Evolutionary conservation across 2,329 filamentous ascomycete genomes (phyloP).

Genomic region (Lecanosticta acicola): DNA sequence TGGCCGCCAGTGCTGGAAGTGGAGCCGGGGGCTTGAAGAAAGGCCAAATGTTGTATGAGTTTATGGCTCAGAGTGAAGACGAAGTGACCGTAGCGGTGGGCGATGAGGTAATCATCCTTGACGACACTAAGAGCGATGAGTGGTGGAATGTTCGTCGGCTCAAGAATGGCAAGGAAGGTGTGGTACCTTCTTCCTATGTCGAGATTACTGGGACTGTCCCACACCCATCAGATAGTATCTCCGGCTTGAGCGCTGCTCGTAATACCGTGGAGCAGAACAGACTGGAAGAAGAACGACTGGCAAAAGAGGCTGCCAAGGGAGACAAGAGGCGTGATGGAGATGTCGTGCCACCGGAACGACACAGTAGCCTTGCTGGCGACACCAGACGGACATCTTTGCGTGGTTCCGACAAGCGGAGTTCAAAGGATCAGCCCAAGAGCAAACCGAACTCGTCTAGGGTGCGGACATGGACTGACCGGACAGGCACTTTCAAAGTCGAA

Average conservation of each 20-base stretch:
- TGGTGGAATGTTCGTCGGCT: constrained; percentile 95
- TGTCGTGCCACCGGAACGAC: constrained; percentile 70
- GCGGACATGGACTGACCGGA: constrained; percentile 89
- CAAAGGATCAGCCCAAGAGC: constrained; percentile 51
- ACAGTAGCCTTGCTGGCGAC: constrained; percentile 64
- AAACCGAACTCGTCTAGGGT: constrained; percentile 80
- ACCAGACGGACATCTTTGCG: constrained; percentile 19
- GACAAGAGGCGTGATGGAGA: constrained; percentile 50
- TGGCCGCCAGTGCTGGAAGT: constrained; percentile 69
- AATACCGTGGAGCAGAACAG: constrained; percentile 72
- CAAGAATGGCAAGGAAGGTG: constrained; percentile 89
- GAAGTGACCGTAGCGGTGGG: constrained; percentile 87
- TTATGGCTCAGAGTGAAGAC: constrained; percentile 92
- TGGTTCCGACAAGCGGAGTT: constrained; percentile 43
- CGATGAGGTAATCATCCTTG: constrained; percentile 85
- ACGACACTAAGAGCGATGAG: constrained; percentile 88
- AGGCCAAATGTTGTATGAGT: constrained; percentile 86
- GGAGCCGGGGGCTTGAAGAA: constrained; percentile 60
- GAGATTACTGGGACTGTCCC: constrained; percentile 70
- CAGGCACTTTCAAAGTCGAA: constrained; percentile 93
- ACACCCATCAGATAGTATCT: constrained; percentile 43
- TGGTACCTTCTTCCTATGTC: constrained; percentile 94
- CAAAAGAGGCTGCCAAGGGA: constrained; percentile 69
- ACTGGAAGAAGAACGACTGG: constrained; percentile 74
- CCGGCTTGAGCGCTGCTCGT: constrained; percentile 54